Conservation (phyloP, 1,284 basidiomycete genomes). For the Sporisorium iseilematis-ciliati region DNA sequence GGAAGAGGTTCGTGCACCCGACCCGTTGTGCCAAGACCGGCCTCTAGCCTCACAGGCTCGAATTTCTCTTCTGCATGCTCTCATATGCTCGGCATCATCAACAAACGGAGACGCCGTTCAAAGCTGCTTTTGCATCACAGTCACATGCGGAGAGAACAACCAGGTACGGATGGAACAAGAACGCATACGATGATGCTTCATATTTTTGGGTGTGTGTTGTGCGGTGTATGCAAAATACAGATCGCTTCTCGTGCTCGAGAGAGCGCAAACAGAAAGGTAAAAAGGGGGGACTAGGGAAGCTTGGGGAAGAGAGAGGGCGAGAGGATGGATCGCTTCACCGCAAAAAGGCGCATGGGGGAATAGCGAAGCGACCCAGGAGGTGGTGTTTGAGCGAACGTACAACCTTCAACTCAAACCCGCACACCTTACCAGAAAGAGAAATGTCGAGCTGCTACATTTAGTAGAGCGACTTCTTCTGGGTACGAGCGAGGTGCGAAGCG, state of each 20-base stretch:
- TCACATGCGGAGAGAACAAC: too few relatives aligned
- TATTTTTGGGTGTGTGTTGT: conserved; percentile 34
- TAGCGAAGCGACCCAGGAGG: conserved; percentile 13
- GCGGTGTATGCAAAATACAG: conserved; percentile 46
- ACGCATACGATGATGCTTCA: conserved; percentile 43
- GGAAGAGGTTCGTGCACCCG: too few relatives aligned
- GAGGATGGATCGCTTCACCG: conserved; percentile 16
- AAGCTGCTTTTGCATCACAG: too few relatives aligned
- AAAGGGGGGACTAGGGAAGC: conserved; percentile 35
- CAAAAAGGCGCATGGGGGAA: conserved; percentile 8
- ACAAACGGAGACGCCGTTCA: too few relatives aligned
- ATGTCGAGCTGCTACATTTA: conserved; percentile 21
- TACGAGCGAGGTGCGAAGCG: conserved; percentile 65
- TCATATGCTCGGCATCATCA: too few relatives aligned
- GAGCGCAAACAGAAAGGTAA: conserved; percentile 10
- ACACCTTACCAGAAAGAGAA: background rate
- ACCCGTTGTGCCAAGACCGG: too few relatives aligned
- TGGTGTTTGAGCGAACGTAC: background rate
- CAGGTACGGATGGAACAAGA: conserved; percentile 22
- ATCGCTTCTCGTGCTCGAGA: conserved; percentile 3
- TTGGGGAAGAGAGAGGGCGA: conserved; percentile 49
- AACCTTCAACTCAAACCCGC: background rate
- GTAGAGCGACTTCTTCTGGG: conserved; percentile 64
- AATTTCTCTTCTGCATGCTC: too few relatives aligned
- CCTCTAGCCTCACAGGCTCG: too few relatives aligned